Evolutionary conservation across 108 stramenopile genomes (phyloP).

Genomic region (Cylindrotheca closterium): DNA sequence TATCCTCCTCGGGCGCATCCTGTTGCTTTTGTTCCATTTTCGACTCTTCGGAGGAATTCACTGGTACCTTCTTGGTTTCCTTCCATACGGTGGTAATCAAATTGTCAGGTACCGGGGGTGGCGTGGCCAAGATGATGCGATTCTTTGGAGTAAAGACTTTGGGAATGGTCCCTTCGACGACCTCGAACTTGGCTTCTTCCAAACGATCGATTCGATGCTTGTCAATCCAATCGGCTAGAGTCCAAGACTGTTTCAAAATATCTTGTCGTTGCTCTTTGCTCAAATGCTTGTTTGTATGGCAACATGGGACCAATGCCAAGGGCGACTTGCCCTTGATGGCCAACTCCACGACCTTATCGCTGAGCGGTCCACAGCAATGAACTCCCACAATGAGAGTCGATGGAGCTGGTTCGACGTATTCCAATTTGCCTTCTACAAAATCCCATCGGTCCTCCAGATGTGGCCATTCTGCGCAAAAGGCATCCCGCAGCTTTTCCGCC

Average conservation of each 20-base stretch:
- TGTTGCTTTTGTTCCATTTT: not conserved
- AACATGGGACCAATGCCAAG: conserved; percentile 65
- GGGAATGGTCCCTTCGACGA: conserved; percentile 40
- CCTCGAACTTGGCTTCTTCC: conserved; percentile 42
- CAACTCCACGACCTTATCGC: conserved; percentile 45
- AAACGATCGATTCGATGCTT: conserved; percentile 39
- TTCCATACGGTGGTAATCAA: too few species aligned
- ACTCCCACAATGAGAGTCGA: conserved; percentile 54
- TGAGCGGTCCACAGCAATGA: conserved; percentile 58
- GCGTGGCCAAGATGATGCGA: conserved; percentile 46
- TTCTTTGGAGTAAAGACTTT: conserved; percentile 57
- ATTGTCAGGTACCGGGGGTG: conserved; percentile 1
- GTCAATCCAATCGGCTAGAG: conserved; percentile 50
- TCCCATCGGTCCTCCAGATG: conserved; percentile 41
- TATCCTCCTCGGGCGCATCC: conserved; percentile 22
- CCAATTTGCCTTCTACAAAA: conserved; percentile 57
- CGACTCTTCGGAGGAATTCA: not conserved
- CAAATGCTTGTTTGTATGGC: conserved; percentile 38
- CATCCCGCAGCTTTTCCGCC: conserved; percentile 40
- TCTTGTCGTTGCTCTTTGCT: conserved; percentile 2
- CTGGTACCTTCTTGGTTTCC: not conserved
- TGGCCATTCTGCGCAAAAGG: conserved; percentile 46
- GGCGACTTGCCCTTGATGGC: conserved; percentile 45
- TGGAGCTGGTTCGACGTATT: conserved; percentile 39
- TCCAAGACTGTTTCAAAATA: not conserved